These are phyloP conservation scores for Gossypium bickii DNA, from an alignment of 345 rosid genomes.

Conservation along the genomic window DNA sequence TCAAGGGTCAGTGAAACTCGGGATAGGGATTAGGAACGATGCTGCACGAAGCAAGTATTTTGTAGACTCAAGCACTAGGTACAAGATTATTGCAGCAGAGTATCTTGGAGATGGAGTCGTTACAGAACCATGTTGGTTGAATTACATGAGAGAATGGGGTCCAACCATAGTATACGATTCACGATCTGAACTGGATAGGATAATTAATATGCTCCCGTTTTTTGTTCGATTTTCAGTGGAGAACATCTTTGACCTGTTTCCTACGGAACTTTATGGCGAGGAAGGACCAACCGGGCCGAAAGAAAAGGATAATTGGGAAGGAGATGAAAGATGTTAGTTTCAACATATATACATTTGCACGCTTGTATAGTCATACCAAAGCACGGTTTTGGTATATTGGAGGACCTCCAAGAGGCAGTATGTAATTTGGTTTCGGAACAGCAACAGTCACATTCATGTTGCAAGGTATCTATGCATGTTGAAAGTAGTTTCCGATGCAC, in stretches of 20 bases:
- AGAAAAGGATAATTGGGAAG: constrained; percentile 83
- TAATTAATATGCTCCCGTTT: constrained; percentile 58
- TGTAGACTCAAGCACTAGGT: constrained; percentile 64
- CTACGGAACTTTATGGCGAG: constrained; percentile 85
- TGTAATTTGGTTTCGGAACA: neutral
- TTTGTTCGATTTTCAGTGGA: constrained; percentile 66
- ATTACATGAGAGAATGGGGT: constrained; percentile 97
- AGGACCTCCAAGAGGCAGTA: neutral
- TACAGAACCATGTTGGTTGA: constrained; percentile 73
- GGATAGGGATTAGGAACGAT: constrained; percentile 76
- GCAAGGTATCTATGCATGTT: neutral
- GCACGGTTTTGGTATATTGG: neutral
- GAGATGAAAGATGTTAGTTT: constrained; percentile 63
- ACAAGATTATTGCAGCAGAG: constrained; percentile 74
- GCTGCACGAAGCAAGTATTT: constrained; percentile 51
- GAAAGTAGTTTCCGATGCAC: neutral
- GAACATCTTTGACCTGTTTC: constrained; percentile 73
- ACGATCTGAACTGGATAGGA: constrained; percentile 67
- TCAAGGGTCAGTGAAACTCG: constrained; percentile 75
- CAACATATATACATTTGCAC: neutral
- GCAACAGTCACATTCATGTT: neutral
- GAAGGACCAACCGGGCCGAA: constrained; percentile 97
- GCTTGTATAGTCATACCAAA: neutral
- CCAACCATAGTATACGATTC: constrained; percentile 76
- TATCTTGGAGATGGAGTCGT: constrained; percentile 60